A percentile compares a stretch with the other conserved stretches of the same genome.
phyloP scores from a whole-genome alignment of 2,329 filamentous ascomycete species.

The Venturia effusa region DNA sequence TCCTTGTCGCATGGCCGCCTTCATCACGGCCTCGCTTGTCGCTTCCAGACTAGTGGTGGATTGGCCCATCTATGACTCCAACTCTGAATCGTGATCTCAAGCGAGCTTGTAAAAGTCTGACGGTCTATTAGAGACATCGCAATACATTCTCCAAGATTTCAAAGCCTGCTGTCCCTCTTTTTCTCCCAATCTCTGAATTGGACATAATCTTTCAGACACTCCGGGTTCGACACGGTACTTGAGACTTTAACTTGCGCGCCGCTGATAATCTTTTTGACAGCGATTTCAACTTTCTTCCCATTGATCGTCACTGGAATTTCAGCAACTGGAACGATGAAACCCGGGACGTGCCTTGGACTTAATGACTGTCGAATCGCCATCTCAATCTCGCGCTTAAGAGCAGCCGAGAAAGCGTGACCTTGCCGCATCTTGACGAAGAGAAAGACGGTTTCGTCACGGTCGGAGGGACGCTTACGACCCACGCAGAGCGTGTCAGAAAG shows the following conservation, averaged over 20 bases:
- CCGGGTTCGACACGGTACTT: conserved; percentile 11
- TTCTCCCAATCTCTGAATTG: not conserved
- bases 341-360: conserved; percentile 30
- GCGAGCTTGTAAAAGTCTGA: no score
- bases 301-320: conserved; percentile 36
- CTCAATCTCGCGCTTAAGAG: conserved; percentile 17
- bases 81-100: no score
- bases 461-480: conserved; percentile 24
- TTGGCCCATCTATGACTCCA: no score
- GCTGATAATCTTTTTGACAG: conserved; percentile 28
- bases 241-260: conserved; percentile 9
- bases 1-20: no score
- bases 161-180: not conserved
- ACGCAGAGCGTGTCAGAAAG: conserved; percentile 30
- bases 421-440: conserved; percentile 28
- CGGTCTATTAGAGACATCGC: no score
- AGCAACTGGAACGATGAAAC: conserved; percentile 27
- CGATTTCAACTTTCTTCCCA: conserved; percentile 36
- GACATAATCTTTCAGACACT: not conserved
- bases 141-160: no score
- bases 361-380: conserved; percentile 19
- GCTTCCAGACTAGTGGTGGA: no score
- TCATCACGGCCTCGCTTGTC: no score
- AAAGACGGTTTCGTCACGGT: conserved; percentile 30
- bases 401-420: conserved; percentile 18